A percentile compares a stretch with the other conserved stretches of the same genome.
Evolutionary conservation across 2,329 filamentous ascomycete species (phyloP).

Genomic region (Sporothrix luriei): DNA sequence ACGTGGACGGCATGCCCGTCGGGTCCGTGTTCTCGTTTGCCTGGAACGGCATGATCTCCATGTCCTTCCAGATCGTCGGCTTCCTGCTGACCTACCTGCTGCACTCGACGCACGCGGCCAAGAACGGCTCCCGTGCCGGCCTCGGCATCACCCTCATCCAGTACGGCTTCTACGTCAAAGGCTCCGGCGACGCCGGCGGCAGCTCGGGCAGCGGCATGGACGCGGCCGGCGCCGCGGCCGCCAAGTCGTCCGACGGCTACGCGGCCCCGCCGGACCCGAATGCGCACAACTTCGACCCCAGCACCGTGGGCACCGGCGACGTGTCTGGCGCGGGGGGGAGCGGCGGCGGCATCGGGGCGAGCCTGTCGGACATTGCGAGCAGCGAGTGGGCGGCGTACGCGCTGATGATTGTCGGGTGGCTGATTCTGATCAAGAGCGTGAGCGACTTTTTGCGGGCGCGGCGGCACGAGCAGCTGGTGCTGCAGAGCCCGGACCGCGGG

Average conservation of each 20-base stretch:
- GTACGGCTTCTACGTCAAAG: conserved; percentile 95
- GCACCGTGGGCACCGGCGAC: conserved; percentile 56
- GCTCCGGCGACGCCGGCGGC: conserved; percentile 49
- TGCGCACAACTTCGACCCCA: conserved; percentile 81
- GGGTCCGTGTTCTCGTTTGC: conserved; percentile 84
- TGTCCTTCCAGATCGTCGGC: conserved; percentile 94
- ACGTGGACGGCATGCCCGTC: conserved; percentile 92
- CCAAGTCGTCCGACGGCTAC: conserved; percentile 58
- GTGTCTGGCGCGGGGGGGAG: conserved; percentile 44
- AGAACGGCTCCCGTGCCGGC: conserved; percentile 93
- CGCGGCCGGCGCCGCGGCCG: conserved; percentile 45
- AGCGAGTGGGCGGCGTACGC: conserved; percentile 89
- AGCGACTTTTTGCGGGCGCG: conserved; percentile 87
- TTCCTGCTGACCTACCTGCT: conserved; percentile 97
- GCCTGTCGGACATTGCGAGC: conserved; percentile 63
- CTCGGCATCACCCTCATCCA: conserved; percentile 94
- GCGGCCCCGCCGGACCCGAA: conserved; percentile 83
- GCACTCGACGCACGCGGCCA: conserved; percentile 96
- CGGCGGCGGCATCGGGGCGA: conserved; percentile 47
- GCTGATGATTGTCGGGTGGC: conserved; percentile 97
- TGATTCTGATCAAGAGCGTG: conserved; percentile 90
- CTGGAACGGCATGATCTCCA: conserved; percentile 95
- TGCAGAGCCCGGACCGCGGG: conserved; percentile 89
- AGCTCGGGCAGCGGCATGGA: conserved; percentile 39
- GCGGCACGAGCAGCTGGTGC: conserved; percentile 86